Percentiles rank a stretch among this genome's conserved stretches.
Evolutionary conservation across 2,329 filamentous ascomycete genomes (phyloP).

Genomic region (Cercospora sesami): DNA sequence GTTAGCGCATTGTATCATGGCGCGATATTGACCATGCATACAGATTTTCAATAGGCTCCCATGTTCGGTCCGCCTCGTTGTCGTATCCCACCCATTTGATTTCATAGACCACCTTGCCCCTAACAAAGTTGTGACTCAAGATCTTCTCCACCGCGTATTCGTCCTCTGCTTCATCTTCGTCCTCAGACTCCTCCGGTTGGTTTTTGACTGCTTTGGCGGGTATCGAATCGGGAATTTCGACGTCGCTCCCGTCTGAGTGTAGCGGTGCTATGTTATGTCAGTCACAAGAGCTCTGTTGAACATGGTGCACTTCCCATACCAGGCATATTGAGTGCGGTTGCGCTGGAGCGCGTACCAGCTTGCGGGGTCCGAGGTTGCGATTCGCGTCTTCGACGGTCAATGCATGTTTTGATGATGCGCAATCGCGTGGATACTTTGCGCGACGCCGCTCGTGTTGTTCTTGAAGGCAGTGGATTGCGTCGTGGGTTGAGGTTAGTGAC

Average conservation of each 20-base stretch:
- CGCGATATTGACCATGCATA: constrained; percentile 38
- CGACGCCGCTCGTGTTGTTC: background rate
- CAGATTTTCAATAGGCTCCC: constrained; percentile 77
- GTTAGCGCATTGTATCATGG: background rate
- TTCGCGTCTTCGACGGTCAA: background rate
- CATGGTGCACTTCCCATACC: background rate
- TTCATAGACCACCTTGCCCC: constrained; percentile 61
- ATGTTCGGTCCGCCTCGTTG: constrained; percentile 68
- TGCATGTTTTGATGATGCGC: background rate
- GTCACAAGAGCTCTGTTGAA: background rate
- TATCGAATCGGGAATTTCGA: constrained; percentile 37
- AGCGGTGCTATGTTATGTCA: constrained; percentile 37
- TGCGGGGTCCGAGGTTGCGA: background rate
- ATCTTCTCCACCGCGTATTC: constrained; percentile 78
- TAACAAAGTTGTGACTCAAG: constrained; percentile 61
- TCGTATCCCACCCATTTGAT: constrained; percentile 83
- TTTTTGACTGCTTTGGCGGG: constrained; percentile 29
- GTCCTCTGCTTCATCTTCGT: constrained; percentile 49
- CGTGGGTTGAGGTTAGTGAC: background rate
- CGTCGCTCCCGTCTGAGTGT: constrained; percentile 39
- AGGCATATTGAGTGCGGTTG: background rate
- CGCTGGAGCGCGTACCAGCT: background rate
- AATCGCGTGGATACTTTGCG: background rate
- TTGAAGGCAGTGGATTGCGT: background rate
- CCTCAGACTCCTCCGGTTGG: constrained; percentile 40